Evolutionary conservation across 306 rosid species (phyloP).

Genomic region (Carpinus viminea): DNA sequence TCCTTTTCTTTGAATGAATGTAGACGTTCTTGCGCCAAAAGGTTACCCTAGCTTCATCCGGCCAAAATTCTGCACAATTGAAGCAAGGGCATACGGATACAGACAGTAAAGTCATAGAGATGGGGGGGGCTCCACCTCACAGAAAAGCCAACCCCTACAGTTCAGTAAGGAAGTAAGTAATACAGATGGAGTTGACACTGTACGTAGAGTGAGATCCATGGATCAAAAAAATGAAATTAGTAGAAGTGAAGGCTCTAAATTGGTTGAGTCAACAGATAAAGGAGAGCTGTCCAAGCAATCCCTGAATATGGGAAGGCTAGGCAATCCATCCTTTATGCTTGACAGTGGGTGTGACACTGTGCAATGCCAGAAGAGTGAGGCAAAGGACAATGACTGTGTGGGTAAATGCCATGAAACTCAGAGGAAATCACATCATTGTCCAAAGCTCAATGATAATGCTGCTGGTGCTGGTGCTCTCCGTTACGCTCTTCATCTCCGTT

Average conservation of each 20-base stretch:
- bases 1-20: conserved; percentile 18
- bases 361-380: conserved; percentile 41
- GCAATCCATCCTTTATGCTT: conserved; percentile 28
- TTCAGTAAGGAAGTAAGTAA: conserved; percentile 34
- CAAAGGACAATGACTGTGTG: conserved; percentile 43
- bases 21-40: conserved; percentile 98
- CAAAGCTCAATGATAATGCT: conserved; percentile 57
- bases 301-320: conserved; percentile 23
- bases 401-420: conserved; percentile 52
- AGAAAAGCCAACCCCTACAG: conserved; percentile 23
- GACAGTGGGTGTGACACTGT: conserved; percentile 27
- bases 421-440: conserved; percentile 48
- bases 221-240: conserved; percentile 34
- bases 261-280: conserved; percentile 43
- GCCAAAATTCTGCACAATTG: conserved; percentile 36
- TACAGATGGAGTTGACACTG: conserved; percentile 36
- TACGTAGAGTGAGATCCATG: conserved; percentile 29
- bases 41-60: conserved; percentile 64
- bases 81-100: conserved; percentile 44
- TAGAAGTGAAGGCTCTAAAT: conserved; percentile 32
- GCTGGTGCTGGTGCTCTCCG: conserved; percentile 68
- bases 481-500: conserved; percentile 95
- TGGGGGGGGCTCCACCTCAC: conserved; percentile 27
- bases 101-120: conserved; percentile 29
- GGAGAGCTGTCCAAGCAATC: conserved; percentile 40